phyloP scores from a whole-genome alignment of 345 rosid genomes.

The Eucalyptus cloeziana region DNA sequence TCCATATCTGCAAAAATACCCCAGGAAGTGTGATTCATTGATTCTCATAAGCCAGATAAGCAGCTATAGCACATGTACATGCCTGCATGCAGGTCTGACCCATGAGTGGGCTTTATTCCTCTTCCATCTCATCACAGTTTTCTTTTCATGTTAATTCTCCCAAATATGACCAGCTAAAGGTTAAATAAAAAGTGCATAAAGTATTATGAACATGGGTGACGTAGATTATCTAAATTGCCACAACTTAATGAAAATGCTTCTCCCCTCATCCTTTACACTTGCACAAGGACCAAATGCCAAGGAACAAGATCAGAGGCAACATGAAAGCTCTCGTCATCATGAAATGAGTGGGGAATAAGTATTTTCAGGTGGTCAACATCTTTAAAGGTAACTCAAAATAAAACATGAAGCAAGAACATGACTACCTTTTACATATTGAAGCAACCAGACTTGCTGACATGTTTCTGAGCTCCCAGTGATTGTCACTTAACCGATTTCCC shows the following conservation, averaged over 20 bases:
- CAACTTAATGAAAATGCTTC: neutral
- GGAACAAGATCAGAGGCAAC: neutral
- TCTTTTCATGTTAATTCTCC: neutral
- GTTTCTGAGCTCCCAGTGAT: constrained; percentile 80
- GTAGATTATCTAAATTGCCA: neutral
- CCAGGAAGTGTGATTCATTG: neutral
- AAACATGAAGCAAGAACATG: neutral
- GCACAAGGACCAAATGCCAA: neutral
- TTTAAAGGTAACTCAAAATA: neutral
- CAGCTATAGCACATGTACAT: neutral
- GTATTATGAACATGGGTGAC: neutral
- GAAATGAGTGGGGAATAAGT: neutral
- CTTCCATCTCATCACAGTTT: neutral
- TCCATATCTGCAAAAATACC: constrained; percentile 49
- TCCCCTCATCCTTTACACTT: neutral
- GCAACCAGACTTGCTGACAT: constrained; percentile 55
- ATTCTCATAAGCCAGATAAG: neutral
- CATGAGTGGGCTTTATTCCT: neutral
- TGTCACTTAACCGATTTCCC: constrained; percentile 56
- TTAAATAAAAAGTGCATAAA: neutral
- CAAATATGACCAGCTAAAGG: neutral
- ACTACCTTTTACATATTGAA: constrained; percentile 64
- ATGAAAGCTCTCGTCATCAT: neutral
- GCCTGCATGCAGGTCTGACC: neutral
- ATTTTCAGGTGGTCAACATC: neutral